A percentile compares a stretch with the other conserved stretches of the same genome.
These are phyloP conservation scores for Geotrichum carabidarum DNA, from an alignment of 1,139 yeast species.

Conservation along the genomic window DNA sequence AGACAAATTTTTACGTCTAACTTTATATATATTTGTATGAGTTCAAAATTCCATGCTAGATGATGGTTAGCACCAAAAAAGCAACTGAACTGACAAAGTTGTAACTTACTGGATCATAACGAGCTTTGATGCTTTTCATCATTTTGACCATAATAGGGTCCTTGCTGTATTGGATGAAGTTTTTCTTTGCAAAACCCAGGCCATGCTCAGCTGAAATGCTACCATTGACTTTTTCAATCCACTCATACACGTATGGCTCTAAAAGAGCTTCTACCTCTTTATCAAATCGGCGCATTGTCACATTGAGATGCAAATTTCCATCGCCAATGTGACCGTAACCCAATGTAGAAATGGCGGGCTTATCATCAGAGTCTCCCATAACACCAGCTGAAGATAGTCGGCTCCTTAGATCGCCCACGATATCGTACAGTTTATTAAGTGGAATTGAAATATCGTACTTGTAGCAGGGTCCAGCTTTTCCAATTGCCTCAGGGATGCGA, in stretches of 20 bases:
- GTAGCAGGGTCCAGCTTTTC: slow-evolving; percentile 86
- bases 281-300: slow-evolving; percentile 77
- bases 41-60: slow-evolving; percentile 67
- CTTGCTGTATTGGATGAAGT: slow-evolving; percentile 79
- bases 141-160: slow-evolving; percentile 58
- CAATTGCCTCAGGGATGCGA: slow-evolving; percentile 81
- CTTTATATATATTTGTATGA: slow-evolving; percentile 69
- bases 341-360: slow-evolving; percentile 80
- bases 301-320: slow-evolving; percentile 88
- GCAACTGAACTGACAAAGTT: neutral
- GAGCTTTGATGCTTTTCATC: slow-evolving; percentile 68
- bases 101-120: slow-evolving; percentile 59
- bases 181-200: slow-evolving; percentile 89
- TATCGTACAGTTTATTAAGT: slow-evolving; percentile 65
- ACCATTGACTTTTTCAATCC: slow-evolving; percentile 71
- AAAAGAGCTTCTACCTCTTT: slow-evolving; percentile 69
- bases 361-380: slow-evolving; percentile 44
- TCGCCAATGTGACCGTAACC: slow-evolving; percentile 97
- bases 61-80: neutral
- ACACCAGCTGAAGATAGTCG: slow-evolving; percentile 54
- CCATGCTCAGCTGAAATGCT: slow-evolving; percentile 97
- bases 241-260: slow-evolving; percentile 92
- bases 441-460: slow-evolving; percentile 94
- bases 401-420: slow-evolving; percentile 67
- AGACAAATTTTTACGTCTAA: too few species aligned